Conservation (phyloP, 768 basidiomycete genomes). For the Amanita brunnescens region DNA sequence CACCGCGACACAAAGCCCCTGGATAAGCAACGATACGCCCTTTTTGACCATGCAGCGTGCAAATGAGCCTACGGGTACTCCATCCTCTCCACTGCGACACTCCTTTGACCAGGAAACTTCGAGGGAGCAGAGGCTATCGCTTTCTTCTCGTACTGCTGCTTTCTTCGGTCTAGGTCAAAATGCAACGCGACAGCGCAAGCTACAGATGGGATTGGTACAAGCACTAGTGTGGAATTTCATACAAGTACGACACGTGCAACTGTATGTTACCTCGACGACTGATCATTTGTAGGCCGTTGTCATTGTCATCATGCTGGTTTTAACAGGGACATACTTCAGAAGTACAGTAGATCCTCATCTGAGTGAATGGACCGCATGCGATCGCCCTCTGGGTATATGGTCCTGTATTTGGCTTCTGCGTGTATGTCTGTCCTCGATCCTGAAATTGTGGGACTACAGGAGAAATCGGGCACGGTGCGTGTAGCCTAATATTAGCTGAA, state of each 20-base stretch:
- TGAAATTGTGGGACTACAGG: conserved; percentile 44
- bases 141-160: conserved; percentile 15
- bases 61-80: background rate
- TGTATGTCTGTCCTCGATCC: conserved; percentile 30
- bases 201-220: conserved; percentile 39
- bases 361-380: conserved; percentile 46
- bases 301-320: conserved; percentile 38
- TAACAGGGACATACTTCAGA: conserved; percentile 27
- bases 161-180: conserved; percentile 46
- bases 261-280: conserved; percentile 1
- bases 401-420: conserved; percentile 45
- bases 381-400: conserved; percentile 49
- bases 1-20: background rate
- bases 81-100: background rate
- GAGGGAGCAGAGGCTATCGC: background rate
- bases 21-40: background rate
- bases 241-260: conserved; percentile 32
- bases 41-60: background rate
- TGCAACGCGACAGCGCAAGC: conserved; percentile 37
- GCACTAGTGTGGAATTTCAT: conserved; percentile 33
- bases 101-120: background rate
- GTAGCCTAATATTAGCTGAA: conserved; percentile 8
- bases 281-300: conserved; percentile 33
- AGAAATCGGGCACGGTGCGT: conserved; percentile 22
- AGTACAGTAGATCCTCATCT: conserved; percentile 30